Base-by-base conservation (phyloP, 1,139 yeast genomes). In the Pichia cactophila region DNA sequence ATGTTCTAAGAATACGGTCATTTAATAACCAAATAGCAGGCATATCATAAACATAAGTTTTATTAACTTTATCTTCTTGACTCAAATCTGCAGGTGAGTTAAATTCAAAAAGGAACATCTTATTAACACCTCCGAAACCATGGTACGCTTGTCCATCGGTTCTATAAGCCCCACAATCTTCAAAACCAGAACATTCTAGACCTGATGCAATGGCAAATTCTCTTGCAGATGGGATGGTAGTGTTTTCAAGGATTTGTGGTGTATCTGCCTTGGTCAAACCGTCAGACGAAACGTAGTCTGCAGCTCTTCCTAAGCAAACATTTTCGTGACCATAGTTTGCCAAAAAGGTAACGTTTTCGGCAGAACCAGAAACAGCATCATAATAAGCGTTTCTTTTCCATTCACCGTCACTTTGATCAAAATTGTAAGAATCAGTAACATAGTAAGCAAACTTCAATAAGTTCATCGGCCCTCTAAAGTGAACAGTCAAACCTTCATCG, bases 21-120 rank as follows among this genome's bases (percentile, higher is more conserved):
- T 84, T 84, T 64, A 84, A 70, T 59, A 84, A 71, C 86, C 92
- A 84, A 58, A 84, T 78, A 50, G 89, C 90, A 46, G 92, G 89
- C 84, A 83, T 74, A 65, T 84, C 84, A 54, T 66, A 71, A 48
- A 69, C 67, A 45, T 72, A 69, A 37, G 72, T 58, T 47, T 72
- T 71, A 54, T 68, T 68, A 26, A 55, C 50, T 23, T 58, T 57
- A 9, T 48, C 46, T 42, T 54, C 54, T 54, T 75, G 78, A 46
- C 68, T 61, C 10, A 29, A 17, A 44, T 53, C 58, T 26, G 45
- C 31, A 54, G 89, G 89, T 79, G 81, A 79, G 59, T 72, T 70
- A 65, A 84, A 84, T 68, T 83, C 86, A 61, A 84, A 84, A 41
- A 83, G 73, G 63, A 84, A 83, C 74, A 84, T 75, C 72, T 84